Evolutionary conservation across 139 green algal genomes (phyloP), one percentile per base, ranked within the genome.

Genomic region (Chlorella sorokiniana): DNA sequence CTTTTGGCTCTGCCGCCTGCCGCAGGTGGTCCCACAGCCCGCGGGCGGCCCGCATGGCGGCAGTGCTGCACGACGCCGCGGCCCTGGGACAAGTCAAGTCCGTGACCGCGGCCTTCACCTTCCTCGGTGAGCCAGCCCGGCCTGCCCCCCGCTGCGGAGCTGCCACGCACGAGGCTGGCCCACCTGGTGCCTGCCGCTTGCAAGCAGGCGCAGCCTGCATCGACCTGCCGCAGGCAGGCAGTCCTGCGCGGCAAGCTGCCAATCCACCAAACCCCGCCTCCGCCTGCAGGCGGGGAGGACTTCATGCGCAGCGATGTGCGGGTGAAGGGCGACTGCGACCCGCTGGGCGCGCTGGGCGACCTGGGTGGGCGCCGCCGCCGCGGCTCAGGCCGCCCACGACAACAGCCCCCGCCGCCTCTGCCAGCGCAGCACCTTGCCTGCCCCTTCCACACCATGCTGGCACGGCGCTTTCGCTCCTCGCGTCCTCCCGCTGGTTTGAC

Each of bases 101-200:
- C 20, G 85, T 87, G 27, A 74, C 69, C 45, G 35, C 77, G 44
- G 79, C 68, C 52, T 88, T 89, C 56, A 63, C 56, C 48, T 85
- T 82, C 74, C 14, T 29, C n/a, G 81, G 81, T 79, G 38, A 59
- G 14, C 14, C 48, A 59, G 11, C 14, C 48, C 48, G 16, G 48
- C 48, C 11, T 59, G 48, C 48, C 11, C 48, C n/a, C n/a, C n/a
- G n/a, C n/a, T n/a, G n/a, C n/a, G n/a, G n/a, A n/a, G 48, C 48
- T 59, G 48, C 14, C 48, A 59, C 14, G 14, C 48, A 59, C 16
- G 11, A 59, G 11, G 48, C 16, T 16, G 48, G 11, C 16, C 14
- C 48, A 59, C 16, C 14, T 16, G 11, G 48, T 11, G 16, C 48
- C 16, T 59, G 48, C 14, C 11, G 14, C 48, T 59, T 59, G 48